A percentile compares a stretch with the other conserved stretches of the same genome.
These are phyloP conservation scores for Phytophthora citricola DNA, from an alignment of 352 stramenopile species.

Conservation along the genomic window DNA sequence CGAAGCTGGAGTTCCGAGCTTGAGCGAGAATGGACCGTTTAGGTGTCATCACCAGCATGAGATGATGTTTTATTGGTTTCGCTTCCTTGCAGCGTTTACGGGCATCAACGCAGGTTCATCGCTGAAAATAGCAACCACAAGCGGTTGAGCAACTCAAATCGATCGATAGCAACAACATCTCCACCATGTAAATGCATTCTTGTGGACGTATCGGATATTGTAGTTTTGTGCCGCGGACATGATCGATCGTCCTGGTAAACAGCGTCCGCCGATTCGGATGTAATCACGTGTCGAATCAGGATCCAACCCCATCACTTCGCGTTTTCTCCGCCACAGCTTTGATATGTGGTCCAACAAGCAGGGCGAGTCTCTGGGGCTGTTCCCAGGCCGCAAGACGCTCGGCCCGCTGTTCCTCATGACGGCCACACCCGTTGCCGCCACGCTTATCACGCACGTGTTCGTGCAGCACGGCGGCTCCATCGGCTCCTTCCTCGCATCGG, in stretches of 20 bases:
- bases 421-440: slow-evolving; percentile 80
- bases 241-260: slow-evolving; percentile 22
- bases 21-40: slow-evolving; percentile 1
- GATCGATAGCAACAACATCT: too few species aligned
- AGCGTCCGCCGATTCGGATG: slow-evolving; percentile 20
- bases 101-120: slow-evolving; percentile 1
- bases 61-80: slow-evolving; percentile 27
- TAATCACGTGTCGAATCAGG: slow-evolving; percentile 22
- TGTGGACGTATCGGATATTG: too few species aligned
- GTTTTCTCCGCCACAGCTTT: slow-evolving; percentile 18
- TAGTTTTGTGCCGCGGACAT: too few species aligned
- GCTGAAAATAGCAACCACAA: not conserved
- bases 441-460: slow-evolving; percentile 88
- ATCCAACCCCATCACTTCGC: slow-evolving; percentile 27
- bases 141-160: too few species aligned
- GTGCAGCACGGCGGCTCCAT: slow-evolving; percentile 58
- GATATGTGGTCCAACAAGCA: slow-evolving; percentile 79
- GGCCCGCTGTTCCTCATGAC: slow-evolving; percentile 91
- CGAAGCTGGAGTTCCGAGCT: not conserved
- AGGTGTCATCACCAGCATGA: not conserved
- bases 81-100: not conserved
- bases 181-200: too few species aligned
- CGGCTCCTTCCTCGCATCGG: slow-evolving; percentile 39
- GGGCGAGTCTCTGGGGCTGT: slow-evolving; percentile 68
- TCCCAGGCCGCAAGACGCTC: slow-evolving; percentile 83